Percentiles rank a stretch among this genome's conserved stretches.
Evolutionary conservation across 2,329 filamentous ascomycete species (phyloP).

Genomic region (Fusarium aywerte): DNA sequence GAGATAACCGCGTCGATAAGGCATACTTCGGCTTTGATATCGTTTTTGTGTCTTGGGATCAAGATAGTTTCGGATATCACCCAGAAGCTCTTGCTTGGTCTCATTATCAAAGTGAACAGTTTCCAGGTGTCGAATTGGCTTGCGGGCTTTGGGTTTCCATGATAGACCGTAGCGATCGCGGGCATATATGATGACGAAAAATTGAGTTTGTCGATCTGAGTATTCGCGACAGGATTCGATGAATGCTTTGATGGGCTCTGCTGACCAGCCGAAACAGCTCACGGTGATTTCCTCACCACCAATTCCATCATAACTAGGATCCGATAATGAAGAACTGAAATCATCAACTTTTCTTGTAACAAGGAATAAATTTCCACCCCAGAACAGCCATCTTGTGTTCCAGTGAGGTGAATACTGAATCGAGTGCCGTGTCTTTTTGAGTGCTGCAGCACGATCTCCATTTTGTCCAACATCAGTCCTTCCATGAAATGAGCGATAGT

Average conservation of each 20-base stretch:
- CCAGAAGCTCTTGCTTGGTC: constrained; percentile 59
- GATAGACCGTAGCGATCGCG: constrained; percentile 58
- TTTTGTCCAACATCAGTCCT: constrained; percentile 53
- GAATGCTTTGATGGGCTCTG: constrained; percentile 58
- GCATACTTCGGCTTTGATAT: constrained; percentile 67
- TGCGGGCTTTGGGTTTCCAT: constrained; percentile 61
- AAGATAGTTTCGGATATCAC: constrained; percentile 64
- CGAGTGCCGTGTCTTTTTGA: constrained; percentile 56
- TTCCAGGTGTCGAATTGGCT: constrained; percentile 60
- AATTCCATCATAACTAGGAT: constrained; percentile 58
- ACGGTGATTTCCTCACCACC: constrained; percentile 60
- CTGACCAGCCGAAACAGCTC: constrained; percentile 63
- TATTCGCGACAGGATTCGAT: constrained; percentile 60
- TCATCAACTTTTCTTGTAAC: constrained; percentile 56
- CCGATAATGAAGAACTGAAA: constrained; percentile 51
- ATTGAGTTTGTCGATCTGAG: constrained; percentile 59
- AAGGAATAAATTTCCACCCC: constrained; percentile 58
- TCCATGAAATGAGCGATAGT: constrained; percentile 57
- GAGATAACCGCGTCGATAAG: constrained; percentile 64
- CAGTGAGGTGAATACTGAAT: constrained; percentile 60
- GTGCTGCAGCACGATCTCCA: constrained; percentile 52
- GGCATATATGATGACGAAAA: constrained; percentile 62
- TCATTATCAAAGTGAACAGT: constrained; percentile 62
- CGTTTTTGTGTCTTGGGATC: constrained; percentile 61
- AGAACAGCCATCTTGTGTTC: constrained; percentile 61